Base-by-base conservation (phyloP, 75 land plant species). In the Cryptomeria japonica region DNA sequence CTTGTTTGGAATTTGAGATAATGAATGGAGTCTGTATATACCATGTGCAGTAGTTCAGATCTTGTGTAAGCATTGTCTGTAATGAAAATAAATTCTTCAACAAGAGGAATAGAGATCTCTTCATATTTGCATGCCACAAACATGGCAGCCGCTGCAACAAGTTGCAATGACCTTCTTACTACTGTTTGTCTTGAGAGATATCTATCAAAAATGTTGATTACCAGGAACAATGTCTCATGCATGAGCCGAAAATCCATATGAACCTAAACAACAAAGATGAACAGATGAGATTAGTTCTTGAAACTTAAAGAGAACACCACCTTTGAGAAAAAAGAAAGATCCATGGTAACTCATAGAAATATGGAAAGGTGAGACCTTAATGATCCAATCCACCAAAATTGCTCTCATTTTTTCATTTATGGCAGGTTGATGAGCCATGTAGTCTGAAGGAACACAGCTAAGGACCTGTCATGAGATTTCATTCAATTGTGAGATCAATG, bases 351-450 rank as follows among this genome's bases (percentile, higher is more conserved):
- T 32, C 42, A 61, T 22, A 51, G 80, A 31, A n/a, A n/a, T 19
- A 41, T 85, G 83, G 58, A 83, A 84, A 84, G 38, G 58, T 28
- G 28, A 37, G 47, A 91, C 93, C 92, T 92, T 92, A 68, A 92
- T 91, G 3, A 92, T 83, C 93, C 93, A 92, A 73, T 92, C 90
- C 16, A 92, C 89, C 11, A 92, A 88, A 68, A 92, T 91, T 19
- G 92, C 90, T 55, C 93, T 88, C 93, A 92, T 92, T 28, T 87
- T 92, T 11, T 92, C 89, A 38, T 90, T 92, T 82, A 92, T 92
- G 39, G 87, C 89, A 8, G 88, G 51, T 85, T 92, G 93, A 9
- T 80, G 86, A 36, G 90, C 73, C 93, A 92, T 92, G 86, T 92
- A 92, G 61, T 92, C 88, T 5, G 93, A 86, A 31, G 93, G 79